phyloP scores from a whole-genome alignment of 148 eudicot species.

The Silene uniflora region DNA sequence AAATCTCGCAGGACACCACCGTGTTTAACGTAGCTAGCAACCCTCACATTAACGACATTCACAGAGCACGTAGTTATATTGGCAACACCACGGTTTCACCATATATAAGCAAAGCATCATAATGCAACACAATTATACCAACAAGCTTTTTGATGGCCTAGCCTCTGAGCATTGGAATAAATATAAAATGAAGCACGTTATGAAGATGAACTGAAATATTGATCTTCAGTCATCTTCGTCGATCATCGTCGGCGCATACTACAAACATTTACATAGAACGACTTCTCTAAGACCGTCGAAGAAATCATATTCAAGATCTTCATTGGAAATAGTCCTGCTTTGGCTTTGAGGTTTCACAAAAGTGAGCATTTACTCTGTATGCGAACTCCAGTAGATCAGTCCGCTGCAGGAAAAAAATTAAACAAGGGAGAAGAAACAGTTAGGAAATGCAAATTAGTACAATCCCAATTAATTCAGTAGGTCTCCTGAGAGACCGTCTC shows the following conservation, averaged over 20 bases:
- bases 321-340: conserved; percentile 10
- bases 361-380: conserved; percentile 44
- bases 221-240: background rate
- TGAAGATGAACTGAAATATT: background rate
- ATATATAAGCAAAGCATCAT: background rate
- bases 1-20: no score
- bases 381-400: conserved; percentile 79
- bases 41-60: no score
- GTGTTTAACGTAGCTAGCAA: no score
- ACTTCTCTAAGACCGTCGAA: conserved; percentile 12
- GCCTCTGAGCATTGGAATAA: background rate
- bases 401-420: conserved; percentile 43
- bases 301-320: conserved; percentile 21
- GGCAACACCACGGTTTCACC: background rate
- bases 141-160: conserved; percentile 2
- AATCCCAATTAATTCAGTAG: no score
- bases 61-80: no score
- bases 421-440: background rate
- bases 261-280: conserved; percentile 36
- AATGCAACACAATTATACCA: background rate
- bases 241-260: conserved; percentile 19
- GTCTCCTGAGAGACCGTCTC: no score
- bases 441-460: background rate
- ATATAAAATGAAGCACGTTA: background rate
- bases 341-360: conserved; percentile 4